Base-by-base conservation (phyloP, 495 filamentous ascomycete species). In the Xylaria bambusicola region DNA sequence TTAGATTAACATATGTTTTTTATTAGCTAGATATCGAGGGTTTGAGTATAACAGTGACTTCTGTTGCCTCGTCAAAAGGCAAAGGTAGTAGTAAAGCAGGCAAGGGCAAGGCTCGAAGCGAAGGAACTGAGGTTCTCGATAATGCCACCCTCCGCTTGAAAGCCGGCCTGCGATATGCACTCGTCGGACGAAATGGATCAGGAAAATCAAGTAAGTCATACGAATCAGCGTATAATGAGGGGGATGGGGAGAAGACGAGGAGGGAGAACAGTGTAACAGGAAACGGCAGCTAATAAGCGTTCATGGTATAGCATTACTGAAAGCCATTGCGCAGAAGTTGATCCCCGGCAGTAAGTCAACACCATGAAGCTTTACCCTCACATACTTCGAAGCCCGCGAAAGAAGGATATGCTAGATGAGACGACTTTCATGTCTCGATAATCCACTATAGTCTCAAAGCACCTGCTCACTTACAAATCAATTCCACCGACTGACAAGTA, bases 131-230 rank as follows among this genome's bases (percentile, higher is more conserved):
- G 69, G 80, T 94, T 9, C 79, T 94, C 17, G 73, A 71, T 17
- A 83, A 88, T 75, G 87, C 84, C 1, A 84, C 85, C 48, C 71
- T 93, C 29, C 82, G 84, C 36, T 74, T 94, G 23, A 88, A 91
- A 66, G 81, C 81, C 10, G 88, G 89, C 0, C 73, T 83, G 24
- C 80, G 86, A 48, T 93, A 93, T 75, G 90, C 86, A 0, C 71
- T 94, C 8, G 74, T 92, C 20, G 90, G 90, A 0, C 77, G 88
- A 21, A 94, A 94, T 76, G 90, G 90, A 1, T 84, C 84, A 3
- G 90, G 90, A 6, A 94, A 94, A 70, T 90, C 87, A 17, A 94
- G 87, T 90, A 66, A 72, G 83, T 63, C 21, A 41, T 9, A 9
- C n/a, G n/a, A n/a, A n/a, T 21, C 35, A 21, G 42, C 23, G 26